Evolutionary conservation across 73 alveolate species (phyloP).

Genomic region (Uronychia setigera): DNA sequence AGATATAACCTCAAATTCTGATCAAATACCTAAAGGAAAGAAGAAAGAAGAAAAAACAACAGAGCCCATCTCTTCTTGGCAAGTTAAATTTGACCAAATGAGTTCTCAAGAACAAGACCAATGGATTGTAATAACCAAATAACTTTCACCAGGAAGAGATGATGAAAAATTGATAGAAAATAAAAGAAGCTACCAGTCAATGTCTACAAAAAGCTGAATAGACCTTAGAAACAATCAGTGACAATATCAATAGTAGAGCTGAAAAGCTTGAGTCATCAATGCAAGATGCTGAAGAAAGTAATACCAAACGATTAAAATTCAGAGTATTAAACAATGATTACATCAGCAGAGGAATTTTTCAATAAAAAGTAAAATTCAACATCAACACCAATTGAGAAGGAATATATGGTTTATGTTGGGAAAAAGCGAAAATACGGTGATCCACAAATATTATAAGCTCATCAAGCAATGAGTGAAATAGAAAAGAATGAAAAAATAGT

Average conservation of each 20-base stretch:
- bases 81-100: too few species aligned
- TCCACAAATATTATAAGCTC: neutral
- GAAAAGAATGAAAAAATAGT: neutral
- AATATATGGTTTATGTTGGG: neutral
- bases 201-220: neutral
- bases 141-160: constrained; percentile 1
- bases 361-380: neutral
- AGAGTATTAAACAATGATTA: neutral
- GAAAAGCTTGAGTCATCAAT: neutral
- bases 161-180: neutral
- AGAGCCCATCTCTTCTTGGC: too few species aligned
- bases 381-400: neutral
- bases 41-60: too few species aligned
- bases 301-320: too few species aligned
- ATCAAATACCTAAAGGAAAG: too few species aligned
- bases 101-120: too few species aligned
- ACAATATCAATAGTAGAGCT: neutral
- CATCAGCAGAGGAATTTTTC: neutral
- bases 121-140: too few species aligned
- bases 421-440: neutral
- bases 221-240: neutral
- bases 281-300: neutral
- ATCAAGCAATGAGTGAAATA: neutral
- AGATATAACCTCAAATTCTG: too few species aligned
- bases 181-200: neutral